A percentile compares a stretch with the other conserved stretches of the same genome.
Conservation (phyloP, 2,329 filamentous ascomycete genomes). For the Xenoacremonium recifei region DNA sequence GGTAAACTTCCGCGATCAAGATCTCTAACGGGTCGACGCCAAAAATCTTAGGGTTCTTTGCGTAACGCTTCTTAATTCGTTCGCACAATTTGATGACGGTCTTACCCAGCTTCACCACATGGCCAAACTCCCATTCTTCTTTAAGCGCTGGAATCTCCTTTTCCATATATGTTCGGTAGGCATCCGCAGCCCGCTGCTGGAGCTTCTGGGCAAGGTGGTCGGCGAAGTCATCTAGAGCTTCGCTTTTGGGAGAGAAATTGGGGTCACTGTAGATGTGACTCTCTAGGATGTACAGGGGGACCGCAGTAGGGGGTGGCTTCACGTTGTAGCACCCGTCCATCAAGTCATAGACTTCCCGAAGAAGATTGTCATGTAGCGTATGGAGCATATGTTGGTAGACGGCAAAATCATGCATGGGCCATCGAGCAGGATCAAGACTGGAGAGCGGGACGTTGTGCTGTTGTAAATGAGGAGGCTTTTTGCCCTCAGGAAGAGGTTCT, state of each 20-base stretch:
- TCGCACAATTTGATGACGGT: constrained; percentile 81
- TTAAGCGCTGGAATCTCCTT: constrained; percentile 77
- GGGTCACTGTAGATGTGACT: constrained; percentile 79
- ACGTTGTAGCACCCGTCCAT: constrained; percentile 84
- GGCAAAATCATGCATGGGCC: constrained; percentile 68
- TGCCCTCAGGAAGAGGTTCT: constrained; percentile 63
- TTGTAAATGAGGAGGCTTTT: constrained; percentile 59
- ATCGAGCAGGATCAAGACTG: constrained; percentile 58
- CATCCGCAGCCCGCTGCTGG: constrained; percentile 69
- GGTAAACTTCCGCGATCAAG: constrained; percentile 79
- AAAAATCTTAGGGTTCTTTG: constrained; percentile 83
- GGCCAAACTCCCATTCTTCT: constrained; percentile 84
- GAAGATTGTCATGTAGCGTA: constrained; percentile 74
- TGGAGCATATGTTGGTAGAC: constrained; percentile 74
- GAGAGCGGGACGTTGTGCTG: constrained; percentile 48
- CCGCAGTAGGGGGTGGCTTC: constrained; percentile 80
- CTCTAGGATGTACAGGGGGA: constrained; percentile 76
- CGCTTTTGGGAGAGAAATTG: constrained; percentile 67
- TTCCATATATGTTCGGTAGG: constrained; percentile 77
- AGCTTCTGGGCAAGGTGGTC: constrained; percentile 72
- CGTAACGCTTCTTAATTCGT: constrained; percentile 89
- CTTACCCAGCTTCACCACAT: constrained; percentile 87
- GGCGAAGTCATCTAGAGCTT: constrained; percentile 71
- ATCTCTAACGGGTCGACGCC: constrained; percentile 66
- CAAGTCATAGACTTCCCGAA: constrained; percentile 85